Evolutionary conservation across 768 basidiomycete species (phyloP).

Genomic region (Leccinum arenicola): DNA sequence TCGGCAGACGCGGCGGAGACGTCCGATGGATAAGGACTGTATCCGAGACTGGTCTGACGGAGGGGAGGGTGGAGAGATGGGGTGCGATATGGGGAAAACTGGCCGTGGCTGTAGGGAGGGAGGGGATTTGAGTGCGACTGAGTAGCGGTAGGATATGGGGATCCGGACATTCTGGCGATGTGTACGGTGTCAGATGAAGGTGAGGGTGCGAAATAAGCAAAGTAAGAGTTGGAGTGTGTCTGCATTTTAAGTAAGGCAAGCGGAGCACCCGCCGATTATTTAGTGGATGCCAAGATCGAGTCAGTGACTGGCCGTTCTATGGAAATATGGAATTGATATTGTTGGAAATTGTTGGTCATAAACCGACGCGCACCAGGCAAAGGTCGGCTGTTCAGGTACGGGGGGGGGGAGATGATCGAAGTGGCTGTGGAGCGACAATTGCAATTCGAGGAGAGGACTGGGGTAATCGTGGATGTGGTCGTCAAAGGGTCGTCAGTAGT

Average conservation of each 20-base stretch:
- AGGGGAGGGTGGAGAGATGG: slow-evolving; percentile 17
- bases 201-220: slow-evolving; percentile 24
- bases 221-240: slow-evolving; percentile 18
- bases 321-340: slow-evolving; percentile 33
- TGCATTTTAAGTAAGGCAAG: slow-evolving; percentile 30
- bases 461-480: slow-evolving; percentile 17
- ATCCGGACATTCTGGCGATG: slow-evolving; percentile 24
- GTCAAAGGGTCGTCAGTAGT: slow-evolving; percentile 30
- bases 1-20: slow-evolving; percentile 34
- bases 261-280: slow-evolving; percentile 13
- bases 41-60: slow-evolving; percentile 18
- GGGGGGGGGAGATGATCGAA: slow-evolving; percentile 29
- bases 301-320: slow-evolving; percentile 27
- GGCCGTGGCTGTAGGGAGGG: slow-evolving; percentile 15
- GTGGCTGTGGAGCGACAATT: slow-evolving; percentile 35
- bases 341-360: slow-evolving; percentile 37
- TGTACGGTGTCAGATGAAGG: slow-evolving; percentile 11
- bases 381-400: slow-evolving; percentile 30
- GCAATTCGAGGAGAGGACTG: slow-evolving; percentile 14
- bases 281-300: slow-evolving; percentile 19
- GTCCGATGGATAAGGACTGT: slow-evolving; percentile 38
- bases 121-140: slow-evolving; percentile 19
- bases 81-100: slow-evolving; percentile 23
- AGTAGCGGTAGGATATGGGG: slow-evolving; percentile 20
- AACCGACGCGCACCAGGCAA: slow-evolving; percentile 31